Percentiles rank a stretch among this genome's conserved stretches.
These are phyloP conservation scores for Flaveria ramosissima DNA, from an alignment of 129 eudicot species.

Conservation along the genomic window DNA sequence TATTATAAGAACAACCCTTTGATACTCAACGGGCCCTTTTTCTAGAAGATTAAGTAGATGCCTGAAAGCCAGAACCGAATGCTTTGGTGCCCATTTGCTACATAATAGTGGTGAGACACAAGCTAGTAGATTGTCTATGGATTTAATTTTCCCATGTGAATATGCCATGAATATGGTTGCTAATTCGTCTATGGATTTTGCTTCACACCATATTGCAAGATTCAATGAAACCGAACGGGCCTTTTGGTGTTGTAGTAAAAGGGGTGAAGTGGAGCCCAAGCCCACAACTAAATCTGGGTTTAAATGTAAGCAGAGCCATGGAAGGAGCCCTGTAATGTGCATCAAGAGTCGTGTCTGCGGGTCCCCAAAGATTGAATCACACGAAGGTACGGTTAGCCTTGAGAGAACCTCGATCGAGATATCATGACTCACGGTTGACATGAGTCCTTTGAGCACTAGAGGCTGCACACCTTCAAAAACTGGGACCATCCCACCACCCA, in stretches of 20 bases:
- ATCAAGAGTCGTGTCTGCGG: slow-evolving; percentile 79
- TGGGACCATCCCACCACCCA: slow-evolving; percentile 53
- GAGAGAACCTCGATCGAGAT: slow-evolving; percentile 84
- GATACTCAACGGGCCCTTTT: slow-evolving; percentile 80
- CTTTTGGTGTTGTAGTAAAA: slow-evolving; percentile 62
- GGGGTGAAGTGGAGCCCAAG: slow-evolving; percentile 31
- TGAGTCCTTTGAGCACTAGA: slow-evolving; percentile 84
- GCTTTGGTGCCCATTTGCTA: slow-evolving; percentile 79
- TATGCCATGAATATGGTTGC: slow-evolving; percentile 68
- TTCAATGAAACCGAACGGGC: slow-evolving; percentile 74
- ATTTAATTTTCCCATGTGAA: slow-evolving; percentile 65
- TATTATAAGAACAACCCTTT: slow-evolving; percentile 77
- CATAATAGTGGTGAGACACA: slow-evolving; percentile 71
- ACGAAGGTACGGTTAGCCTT: slow-evolving; percentile 70
- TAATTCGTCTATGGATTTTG: slow-evolving; percentile 69
- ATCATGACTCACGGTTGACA: slow-evolving; percentile 82
- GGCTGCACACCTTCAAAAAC: slow-evolving; percentile 91
- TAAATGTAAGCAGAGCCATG: slow-evolving; percentile 91
- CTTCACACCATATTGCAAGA: slow-evolving; percentile 79
- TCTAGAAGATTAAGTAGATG: slow-evolving; percentile 71
- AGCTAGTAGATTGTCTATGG: slow-evolving; percentile 66
- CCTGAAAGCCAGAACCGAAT: slow-evolving; percentile 72
- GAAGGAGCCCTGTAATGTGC: slow-evolving; percentile 85
- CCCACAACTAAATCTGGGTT: slow-evolving; percentile 63
- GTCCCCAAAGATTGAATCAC: slow-evolving; percentile 86